Evolutionary conservation across 208 protist species (phyloP).

Genomic region (Leishmania mexicana): DNA sequence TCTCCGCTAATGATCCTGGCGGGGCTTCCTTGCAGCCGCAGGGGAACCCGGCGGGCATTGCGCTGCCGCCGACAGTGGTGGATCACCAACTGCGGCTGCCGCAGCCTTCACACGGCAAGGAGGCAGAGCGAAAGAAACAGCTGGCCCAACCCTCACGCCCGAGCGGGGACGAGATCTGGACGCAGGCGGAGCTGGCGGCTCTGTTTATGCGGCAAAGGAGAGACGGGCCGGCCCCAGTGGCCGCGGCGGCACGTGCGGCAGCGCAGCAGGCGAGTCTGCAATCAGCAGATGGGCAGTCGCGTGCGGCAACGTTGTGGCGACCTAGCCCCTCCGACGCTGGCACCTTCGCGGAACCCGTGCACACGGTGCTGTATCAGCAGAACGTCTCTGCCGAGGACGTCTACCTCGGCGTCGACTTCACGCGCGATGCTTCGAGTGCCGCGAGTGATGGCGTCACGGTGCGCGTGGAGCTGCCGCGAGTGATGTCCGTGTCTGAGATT

Average conservation of each 20-base stretch:
- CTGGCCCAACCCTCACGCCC: constrained; percentile 30
- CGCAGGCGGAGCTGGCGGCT: constrained; percentile 69
- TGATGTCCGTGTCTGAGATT: constrained; percentile 41
- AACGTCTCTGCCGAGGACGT: constrained; percentile 80
- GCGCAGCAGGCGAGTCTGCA: constrained; percentile 8
- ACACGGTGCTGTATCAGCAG: constrained; percentile 85
- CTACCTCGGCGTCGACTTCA: constrained; percentile 84
- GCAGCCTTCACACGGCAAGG: constrained; percentile 62
- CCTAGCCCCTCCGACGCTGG: constrained; percentile 22
- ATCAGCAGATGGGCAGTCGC: constrained; percentile 2
- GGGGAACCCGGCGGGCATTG: constrained; percentile 42
- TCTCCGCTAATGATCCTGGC: background rate
- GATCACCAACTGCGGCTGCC: constrained; percentile 80
- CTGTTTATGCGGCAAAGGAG: constrained; percentile 19
- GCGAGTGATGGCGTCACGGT: constrained; percentile 77
- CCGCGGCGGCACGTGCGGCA: constrained; percentile 12
- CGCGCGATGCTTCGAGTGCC: constrained; percentile 49
- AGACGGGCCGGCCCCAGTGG: constrained; percentile 23
- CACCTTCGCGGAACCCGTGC: constrained; percentile 44
- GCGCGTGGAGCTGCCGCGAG: constrained; percentile 71
- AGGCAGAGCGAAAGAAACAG: constrained; percentile 29
- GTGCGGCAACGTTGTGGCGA: constrained; percentile 20
- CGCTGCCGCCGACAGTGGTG: constrained; percentile 78
- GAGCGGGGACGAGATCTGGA: constrained; percentile 83
- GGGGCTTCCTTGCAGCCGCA: background rate